A percentile compares a stretch with the other conserved stretches of the same genome.
Conservation (phyloP, 441 rosid species). For the Hura crepitans region DNA sequence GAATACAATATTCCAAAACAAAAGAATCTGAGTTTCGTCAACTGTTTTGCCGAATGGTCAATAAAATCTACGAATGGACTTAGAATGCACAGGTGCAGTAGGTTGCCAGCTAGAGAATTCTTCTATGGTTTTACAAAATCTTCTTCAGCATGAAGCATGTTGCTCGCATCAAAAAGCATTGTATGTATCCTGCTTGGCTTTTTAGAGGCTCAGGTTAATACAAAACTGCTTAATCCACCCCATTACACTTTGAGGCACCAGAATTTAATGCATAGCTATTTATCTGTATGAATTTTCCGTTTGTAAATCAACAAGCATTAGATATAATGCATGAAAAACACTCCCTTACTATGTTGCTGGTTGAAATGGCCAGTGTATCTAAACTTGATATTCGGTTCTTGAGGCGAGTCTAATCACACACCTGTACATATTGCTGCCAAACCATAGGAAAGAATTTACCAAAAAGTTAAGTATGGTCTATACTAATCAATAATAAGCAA, state of each 20-base stretch:
- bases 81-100: not conserved
- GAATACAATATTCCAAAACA: not conserved
- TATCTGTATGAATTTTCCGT: not conserved
- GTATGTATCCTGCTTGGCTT: not conserved
- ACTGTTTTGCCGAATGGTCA: not conserved
- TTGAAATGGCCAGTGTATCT: not conserved
- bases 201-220: not conserved
- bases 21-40: not conserved
- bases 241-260: not conserved
- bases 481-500: not conserved
- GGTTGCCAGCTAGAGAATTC: not conserved
- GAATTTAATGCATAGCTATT: not conserved
- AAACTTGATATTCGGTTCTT: not conserved
- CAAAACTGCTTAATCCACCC: not conserved
- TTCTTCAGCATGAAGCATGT: conserved; percentile 1
- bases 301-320: not conserved
- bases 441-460: not conserved
- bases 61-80: not conserved
- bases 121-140: not conserved
- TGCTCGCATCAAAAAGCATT: conserved; percentile 5
- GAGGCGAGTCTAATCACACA: conserved; percentile 27
- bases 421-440: conserved; percentile 42
- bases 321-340: conserved; percentile 13
- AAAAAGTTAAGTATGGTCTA: not conserved
- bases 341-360: not conserved